phyloP scores from a whole-genome alignment of 2,329 filamentous ascomycete genomes.

The Colletotrichum sojae region DNA sequence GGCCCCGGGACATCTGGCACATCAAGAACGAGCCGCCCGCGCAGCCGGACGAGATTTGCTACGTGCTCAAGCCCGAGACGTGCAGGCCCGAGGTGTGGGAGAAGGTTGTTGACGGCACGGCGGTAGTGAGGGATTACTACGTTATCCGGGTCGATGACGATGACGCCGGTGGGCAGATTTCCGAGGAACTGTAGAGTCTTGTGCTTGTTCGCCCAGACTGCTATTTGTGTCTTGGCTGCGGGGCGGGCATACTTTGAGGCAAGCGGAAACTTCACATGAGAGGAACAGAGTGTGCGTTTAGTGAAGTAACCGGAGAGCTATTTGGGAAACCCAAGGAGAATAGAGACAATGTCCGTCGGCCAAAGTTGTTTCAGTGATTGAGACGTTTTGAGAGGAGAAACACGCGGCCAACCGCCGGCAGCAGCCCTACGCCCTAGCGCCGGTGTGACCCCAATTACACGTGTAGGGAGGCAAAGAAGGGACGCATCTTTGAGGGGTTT shows the following conservation, averaged over 20 bases:
- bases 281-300: no score
- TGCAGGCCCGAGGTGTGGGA: slow-evolving; percentile 69
- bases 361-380: slow-evolving; percentile 36
- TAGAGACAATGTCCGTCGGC: slow-evolving; percentile 9
- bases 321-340: background rate
- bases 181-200: slow-evolving; percentile 16
- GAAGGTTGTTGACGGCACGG: slow-evolving; percentile 65
- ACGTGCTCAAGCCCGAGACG: slow-evolving; percentile 67
- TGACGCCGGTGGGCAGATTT: slow-evolving; percentile 12
- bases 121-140: slow-evolving; percentile 60
- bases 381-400: slow-evolving; percentile 12
- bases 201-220: background rate
- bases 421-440: slow-evolving; percentile 29
- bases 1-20: slow-evolving; percentile 55
- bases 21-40: slow-evolving; percentile 63
- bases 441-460: slow-evolving; percentile 3
- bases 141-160: slow-evolving; percentile 44
- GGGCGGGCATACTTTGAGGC: background rate
- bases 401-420: slow-evolving; percentile 18
- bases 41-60: slow-evolving; percentile 69
- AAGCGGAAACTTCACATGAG: background rate
- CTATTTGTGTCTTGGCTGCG: background rate
- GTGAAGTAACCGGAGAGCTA: background rate
- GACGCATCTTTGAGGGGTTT: background rate
- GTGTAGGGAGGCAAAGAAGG: background rate